Evolutionary conservation across 2,329 filamentous ascomycete species (phyloP).

Genomic region (Neopestalotiopsis clavispora): DNA sequence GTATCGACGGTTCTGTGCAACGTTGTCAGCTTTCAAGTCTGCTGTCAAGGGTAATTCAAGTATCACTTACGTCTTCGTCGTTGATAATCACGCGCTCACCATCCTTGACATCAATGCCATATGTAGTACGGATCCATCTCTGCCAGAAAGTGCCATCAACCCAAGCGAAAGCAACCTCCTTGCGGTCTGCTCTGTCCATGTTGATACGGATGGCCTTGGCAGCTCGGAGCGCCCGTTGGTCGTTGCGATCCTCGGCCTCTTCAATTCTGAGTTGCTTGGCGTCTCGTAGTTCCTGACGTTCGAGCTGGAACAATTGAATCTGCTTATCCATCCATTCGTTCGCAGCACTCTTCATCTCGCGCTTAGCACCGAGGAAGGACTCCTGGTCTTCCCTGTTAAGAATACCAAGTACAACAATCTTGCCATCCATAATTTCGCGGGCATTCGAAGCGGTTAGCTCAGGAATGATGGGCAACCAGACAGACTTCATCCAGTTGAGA

Average conservation of each 20-base stretch:
- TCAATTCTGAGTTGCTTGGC: constrained; percentile 95
- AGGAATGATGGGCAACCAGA: constrained; percentile 95
- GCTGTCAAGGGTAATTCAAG: too few relatives aligned
- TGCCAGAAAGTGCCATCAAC: constrained; percentile 98
- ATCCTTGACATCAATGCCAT: constrained; percentile 85
- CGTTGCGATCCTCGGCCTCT: constrained; percentile 91
- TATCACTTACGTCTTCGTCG: constrained; percentile 84
- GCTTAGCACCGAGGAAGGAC: constrained; percentile 77
- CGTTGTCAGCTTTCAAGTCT: background rate
- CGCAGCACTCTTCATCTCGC: constrained; percentile 94
- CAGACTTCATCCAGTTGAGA: constrained; percentile 90
- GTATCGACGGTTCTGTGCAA: constrained; percentile 79
- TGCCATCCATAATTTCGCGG: constrained; percentile 91
- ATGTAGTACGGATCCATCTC: constrained; percentile 93
- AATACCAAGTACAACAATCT: constrained; percentile 91
- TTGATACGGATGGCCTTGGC: constrained; percentile 93
- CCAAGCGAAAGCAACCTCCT: constrained; percentile 95
- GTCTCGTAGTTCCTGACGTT: constrained; percentile 90
- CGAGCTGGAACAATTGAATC: constrained; percentile 86
- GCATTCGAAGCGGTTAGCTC: constrained; percentile 92
- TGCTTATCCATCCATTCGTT: constrained; percentile 99
- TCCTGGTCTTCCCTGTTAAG: constrained; percentile 80
- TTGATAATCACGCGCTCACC: constrained; percentile 96
- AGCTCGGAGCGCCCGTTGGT: constrained; percentile 82
- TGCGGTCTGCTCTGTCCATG: constrained; percentile 85